Evolutionary conservation across 345 rosid genomes (phyloP).

Genomic region (Cardamine resedifolia): DNA sequence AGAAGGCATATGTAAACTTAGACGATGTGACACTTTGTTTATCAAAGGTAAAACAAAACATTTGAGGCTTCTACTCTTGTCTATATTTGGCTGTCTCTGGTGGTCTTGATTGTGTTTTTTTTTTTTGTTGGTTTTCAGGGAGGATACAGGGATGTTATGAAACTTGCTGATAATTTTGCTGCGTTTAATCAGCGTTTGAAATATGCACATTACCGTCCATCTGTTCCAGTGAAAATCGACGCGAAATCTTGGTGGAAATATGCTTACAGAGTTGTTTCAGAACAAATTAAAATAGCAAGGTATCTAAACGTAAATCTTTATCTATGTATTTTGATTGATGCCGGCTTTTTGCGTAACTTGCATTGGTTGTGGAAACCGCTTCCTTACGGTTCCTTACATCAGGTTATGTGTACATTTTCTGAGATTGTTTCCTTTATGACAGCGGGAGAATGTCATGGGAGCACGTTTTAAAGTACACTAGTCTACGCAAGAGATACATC

Average conservation of each 20-base stretch:
- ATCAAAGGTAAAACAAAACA: constrained; percentile 64
- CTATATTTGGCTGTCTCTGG: constrained; percentile 15
- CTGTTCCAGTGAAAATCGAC: constrained; percentile 60
- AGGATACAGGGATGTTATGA: constrained; percentile 81
- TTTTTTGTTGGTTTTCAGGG: constrained; percentile 52
- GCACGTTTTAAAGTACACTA: constrained; percentile 69
- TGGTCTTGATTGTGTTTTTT: constrained; percentile 32
- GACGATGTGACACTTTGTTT: constrained; percentile 92
- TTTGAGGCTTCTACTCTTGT: constrained; percentile 20
- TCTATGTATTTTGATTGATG: not conserved
- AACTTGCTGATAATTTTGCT: constrained; percentile 90
- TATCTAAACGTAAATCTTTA: constrained; percentile 33
- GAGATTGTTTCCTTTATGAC: constrained; percentile 48
- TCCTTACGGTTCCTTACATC: constrained; percentile 10
- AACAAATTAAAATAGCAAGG: constrained; percentile 86
- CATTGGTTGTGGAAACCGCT: constrained; percentile 13
- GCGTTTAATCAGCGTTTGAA: constrained; percentile 86
- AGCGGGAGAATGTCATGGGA: constrained; percentile 98
- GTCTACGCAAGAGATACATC: constrained; percentile 83
- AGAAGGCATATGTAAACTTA: constrained; percentile 80
- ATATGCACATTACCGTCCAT: constrained; percentile 88
- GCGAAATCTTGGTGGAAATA: constrained; percentile 97
- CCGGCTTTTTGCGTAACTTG: constrained; percentile 7
- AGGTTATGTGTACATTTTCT: constrained; percentile 33
- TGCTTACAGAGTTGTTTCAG: constrained; percentile 80